These are phyloP conservation scores for Penicillium sp. DNA, from an alignment of 2,329 filamentous ascomycete species.

Conservation along the genomic window DNA sequence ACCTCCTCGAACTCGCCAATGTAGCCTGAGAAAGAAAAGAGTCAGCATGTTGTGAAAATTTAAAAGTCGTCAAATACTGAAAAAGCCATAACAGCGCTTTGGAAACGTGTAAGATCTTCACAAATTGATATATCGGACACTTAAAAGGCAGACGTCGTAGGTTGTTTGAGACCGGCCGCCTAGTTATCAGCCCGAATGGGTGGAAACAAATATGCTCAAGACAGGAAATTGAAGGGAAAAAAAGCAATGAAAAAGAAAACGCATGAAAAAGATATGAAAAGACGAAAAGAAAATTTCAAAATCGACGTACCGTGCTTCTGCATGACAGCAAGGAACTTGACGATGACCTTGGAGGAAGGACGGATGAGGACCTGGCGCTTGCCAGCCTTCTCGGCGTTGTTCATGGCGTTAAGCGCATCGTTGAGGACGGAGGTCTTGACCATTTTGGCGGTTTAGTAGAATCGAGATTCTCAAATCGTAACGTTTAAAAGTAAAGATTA, in stretches of 20 bases:
- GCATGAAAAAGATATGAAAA: slow-evolving; percentile 8
- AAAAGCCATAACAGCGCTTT: slow-evolving; percentile 46
- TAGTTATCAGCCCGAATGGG: slow-evolving; percentile 99
- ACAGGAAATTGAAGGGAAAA: background rate
- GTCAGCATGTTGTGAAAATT: slow-evolving; percentile 83
- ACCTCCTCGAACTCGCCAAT: slow-evolving; percentile 99
- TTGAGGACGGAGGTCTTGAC: slow-evolving; percentile 99
- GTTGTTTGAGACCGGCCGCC: slow-evolving; percentile 78
- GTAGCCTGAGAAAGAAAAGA: slow-evolving; percentile 65
- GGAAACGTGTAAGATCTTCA: slow-evolving; percentile 97
- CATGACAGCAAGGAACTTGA: slow-evolving; percentile 99
- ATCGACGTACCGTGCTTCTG: slow-evolving; percentile 88
- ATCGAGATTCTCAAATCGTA: slow-evolving; percentile 53
- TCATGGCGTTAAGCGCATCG: slow-evolving; percentile 98
- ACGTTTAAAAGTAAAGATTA: slow-evolving; percentile 27
- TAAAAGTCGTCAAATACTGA: slow-evolving; percentile 86
- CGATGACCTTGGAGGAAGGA: slow-evolving; percentile 98
- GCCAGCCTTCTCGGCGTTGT: slow-evolving; percentile 99
- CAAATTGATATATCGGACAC: slow-evolving; percentile 90
- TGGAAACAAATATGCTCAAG: background rate
- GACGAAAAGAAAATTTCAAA: background rate
- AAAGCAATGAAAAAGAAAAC: slow-evolving; percentile 4
- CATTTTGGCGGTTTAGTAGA: slow-evolving; percentile 72
- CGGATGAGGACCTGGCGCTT: slow-evolving; percentile 99
- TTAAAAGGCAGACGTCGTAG: slow-evolving; percentile 99